Evolutionary conservation across 129 eudicot species (phyloP).

Genomic region (Deinandra increscens): DNA sequence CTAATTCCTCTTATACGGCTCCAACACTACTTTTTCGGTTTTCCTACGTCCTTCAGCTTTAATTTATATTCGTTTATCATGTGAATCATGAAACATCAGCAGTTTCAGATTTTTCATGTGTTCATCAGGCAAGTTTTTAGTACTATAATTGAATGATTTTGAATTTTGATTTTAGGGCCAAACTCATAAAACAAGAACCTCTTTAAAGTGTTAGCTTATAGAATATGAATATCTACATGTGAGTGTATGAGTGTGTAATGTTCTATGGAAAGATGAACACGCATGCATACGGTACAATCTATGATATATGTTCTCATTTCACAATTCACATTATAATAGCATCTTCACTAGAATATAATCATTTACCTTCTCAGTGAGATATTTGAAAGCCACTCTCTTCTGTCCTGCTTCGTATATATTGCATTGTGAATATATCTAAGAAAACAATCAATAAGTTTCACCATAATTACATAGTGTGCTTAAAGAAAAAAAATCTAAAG

Average conservation of each 20-base stretch:
- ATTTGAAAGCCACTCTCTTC: constrained; percentile 73
- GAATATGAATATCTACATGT: neutral
- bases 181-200: neutral
- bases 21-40: neutral
- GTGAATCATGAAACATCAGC: neutral
- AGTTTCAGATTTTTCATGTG: neutral
- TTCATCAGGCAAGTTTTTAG: neutral
- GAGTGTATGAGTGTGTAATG: constrained; percentile 3
- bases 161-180: neutral
- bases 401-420: constrained; percentile 94
- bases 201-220: neutral
- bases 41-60: neutral
- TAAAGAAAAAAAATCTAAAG: neutral
- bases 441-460: constrained; percentile 6
- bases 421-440: constrained; percentile 83
- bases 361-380: constrained; percentile 78
- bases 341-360: neutral
- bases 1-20: neutral
- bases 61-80: neutral
- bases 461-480: neutral
- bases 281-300: neutral
- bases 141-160: neutral
- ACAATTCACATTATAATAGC: neutral
- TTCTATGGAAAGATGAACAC: neutral
- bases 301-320: neutral